Conservation (phyloP, 2,329 filamentous ascomycete genomes). For the Alternaria hordeiaustralica region DNA sequence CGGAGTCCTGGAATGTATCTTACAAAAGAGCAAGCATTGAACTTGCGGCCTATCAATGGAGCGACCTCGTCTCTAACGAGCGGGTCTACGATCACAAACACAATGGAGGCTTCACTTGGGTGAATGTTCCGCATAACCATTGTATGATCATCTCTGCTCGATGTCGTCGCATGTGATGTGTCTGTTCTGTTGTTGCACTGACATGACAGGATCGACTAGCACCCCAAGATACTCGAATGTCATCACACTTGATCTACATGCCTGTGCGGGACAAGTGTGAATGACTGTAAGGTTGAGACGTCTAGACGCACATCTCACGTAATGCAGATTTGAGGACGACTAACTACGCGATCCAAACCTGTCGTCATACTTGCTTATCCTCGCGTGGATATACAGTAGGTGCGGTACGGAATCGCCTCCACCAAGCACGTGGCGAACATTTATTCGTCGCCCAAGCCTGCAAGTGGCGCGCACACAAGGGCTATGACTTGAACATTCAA, state of each 20-base stretch:
- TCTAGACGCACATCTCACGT: background rate
- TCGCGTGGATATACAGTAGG: background rate
- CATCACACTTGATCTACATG: constrained; percentile 4
- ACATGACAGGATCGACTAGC: background rate
- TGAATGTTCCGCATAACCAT: constrained; percentile 66
- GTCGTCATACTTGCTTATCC: background rate
- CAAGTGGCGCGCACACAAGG: background rate
- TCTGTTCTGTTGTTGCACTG: constrained; percentile 14
- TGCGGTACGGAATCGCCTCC: background rate
- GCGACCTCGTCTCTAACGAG: constrained; percentile 47
- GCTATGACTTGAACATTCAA: background rate
- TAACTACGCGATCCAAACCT: background rate
- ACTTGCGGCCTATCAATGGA: constrained; percentile 56
- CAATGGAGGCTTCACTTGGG: constrained; percentile 66
- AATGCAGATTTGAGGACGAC: background rate
- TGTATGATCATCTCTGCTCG: constrained; percentile 51
- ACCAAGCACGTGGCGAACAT: background rate
- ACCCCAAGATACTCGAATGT: background rate
- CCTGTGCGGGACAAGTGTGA: background rate
- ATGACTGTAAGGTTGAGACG: background rate
- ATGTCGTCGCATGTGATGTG: constrained; percentile 30
- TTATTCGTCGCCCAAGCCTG: background rate
- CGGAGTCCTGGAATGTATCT: constrained; percentile 51
- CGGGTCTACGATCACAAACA: constrained; percentile 52
- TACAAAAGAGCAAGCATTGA: constrained; percentile 50